Evolutionary conservation across 163 green algal species (phyloP), one percentile per base, ranked within the genome.

Genomic region (Scenedesmus sp.): DNA sequence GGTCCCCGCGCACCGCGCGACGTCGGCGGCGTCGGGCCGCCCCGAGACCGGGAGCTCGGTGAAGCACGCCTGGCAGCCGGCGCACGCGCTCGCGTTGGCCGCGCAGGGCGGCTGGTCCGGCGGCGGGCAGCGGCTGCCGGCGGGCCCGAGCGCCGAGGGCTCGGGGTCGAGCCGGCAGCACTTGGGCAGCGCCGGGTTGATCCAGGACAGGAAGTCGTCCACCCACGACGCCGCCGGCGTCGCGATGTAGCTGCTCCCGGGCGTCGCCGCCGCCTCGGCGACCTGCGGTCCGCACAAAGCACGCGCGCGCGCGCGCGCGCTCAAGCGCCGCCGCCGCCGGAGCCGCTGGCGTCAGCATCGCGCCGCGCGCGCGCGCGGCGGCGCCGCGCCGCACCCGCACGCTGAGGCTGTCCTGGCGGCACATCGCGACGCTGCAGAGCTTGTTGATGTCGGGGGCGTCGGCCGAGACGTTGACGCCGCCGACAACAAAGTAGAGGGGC

Each of bases 141-240:
- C 48, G 20, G 74, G 74, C 7, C 74, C 71, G 9, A 70, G 28
- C 22, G 48, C 4, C 13, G 84, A 0, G 76, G 82, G 64, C 56
- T 63, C 57, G 29, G 90, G 83, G 86, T 6, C 6, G 7, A 47
- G n/a, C n/a, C n/a, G n/a, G 58, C 93, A 97, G 87, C 93, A 98
- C 47, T 91, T 87, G 22, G 92, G 91, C 5, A 96, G 83, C 15
- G 89, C 79, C 1, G 94, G 94, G 29, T 79, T 89, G 50, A 94
- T 81, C 94, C 94, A 98, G 2, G 89, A 87, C 24, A 98, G 81
- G 82, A 97, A 98, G 84, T 98, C 94, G 82, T 98, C 94, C 9
- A 98, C 60, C 94, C 94, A 98, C 22, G 90, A 95, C 36, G 93
- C 91, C 20, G 93, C 89, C 11, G 93, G 86, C 18, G 86, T 75